Conservation (phyloP, 768 basidiomycete genomes). For the Leccinum subgranulosum region DNA sequence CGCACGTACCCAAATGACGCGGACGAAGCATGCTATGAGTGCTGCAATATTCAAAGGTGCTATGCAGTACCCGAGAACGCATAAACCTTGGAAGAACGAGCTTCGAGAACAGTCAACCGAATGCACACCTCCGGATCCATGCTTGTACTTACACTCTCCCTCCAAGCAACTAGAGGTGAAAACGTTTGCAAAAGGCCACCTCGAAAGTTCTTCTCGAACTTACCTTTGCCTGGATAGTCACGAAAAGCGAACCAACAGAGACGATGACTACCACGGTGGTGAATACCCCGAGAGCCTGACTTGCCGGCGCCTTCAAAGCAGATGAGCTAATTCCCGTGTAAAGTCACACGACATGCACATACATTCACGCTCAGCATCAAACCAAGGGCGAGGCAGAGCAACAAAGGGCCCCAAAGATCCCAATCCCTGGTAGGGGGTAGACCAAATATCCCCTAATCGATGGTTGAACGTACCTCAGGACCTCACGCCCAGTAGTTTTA, state of each 20-base stretch:
- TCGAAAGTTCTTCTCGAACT: constrained; percentile 3
- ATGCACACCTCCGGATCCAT: neutral
- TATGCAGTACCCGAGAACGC: constrained; percentile 92
- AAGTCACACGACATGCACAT: constrained; percentile 18
- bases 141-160: constrained; percentile 68
- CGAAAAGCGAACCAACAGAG: constrained; percentile 83
- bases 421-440: constrained; percentile 65
- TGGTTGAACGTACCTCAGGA: constrained; percentile 54
- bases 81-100: constrained; percentile 95
- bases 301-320: constrained; percentile 66
- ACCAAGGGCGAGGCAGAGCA: constrained; percentile 75
- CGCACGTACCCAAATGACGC: constrained; percentile 78
- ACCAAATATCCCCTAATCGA: neutral
- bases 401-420: constrained; percentile 96
- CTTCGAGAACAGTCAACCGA: constrained; percentile 35
- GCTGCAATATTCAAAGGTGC: constrained; percentile 92
- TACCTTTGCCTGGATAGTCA: constrained; percentile 96
- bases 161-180: constrained; percentile 59
- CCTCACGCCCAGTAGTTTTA: constrained; percentile 69
- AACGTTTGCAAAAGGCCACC: neutral
- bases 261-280: constrained; percentile 93
- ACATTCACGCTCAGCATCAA: constrained; percentile 87
- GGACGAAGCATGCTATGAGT: constrained; percentile 81
- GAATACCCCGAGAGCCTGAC: constrained; percentile 85
- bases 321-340: neutral